Evolutionary conservation across 768 basidiomycete genomes (phyloP).

Genomic region (Hericium coralloides): DNA sequence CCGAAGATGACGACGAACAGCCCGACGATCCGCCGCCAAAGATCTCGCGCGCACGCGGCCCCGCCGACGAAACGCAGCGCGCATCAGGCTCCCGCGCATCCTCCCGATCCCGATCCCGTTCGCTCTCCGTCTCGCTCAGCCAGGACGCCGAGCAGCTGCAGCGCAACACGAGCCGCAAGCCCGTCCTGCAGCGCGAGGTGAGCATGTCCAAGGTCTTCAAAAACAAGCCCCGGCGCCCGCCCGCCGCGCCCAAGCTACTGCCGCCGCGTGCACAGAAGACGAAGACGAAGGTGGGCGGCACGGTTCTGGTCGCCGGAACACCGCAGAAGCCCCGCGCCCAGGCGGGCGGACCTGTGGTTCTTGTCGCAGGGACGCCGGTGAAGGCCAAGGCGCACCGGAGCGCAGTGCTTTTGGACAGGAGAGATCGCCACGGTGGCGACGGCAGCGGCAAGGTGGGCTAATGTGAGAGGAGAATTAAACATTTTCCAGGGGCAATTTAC

Average conservation of each 20-base stretch:
- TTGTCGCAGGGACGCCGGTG: conserved; percentile 5
- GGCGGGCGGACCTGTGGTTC: background rate
- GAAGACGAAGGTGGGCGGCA: conserved; percentile 2
- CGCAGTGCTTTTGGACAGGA: no score
- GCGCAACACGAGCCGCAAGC: conserved; percentile 33
- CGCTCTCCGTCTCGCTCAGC: conserved; percentile 58
- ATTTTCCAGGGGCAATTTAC: no score
- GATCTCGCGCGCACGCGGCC: background rate
- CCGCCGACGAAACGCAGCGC: conserved; percentile 14
- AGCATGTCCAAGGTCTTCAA: conserved; percentile 51
- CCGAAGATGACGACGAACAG: background rate
- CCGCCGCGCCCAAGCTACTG: conserved; percentile 5
- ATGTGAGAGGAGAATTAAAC: no score
- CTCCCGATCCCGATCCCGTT: conserved; percentile 22
- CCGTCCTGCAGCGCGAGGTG: conserved; percentile 56
- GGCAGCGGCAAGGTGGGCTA: no score
- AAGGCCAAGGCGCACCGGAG: background rate
- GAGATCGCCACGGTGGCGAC: no score
- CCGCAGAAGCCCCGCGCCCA: conserved; percentile 11
- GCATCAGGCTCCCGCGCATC: conserved; percentile 41
- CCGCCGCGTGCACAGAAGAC: conserved; percentile 14
- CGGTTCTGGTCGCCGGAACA: conserved; percentile 18
- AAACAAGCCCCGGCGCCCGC: background rate
- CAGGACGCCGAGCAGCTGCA: conserved; percentile 44
- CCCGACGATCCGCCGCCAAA: background rate